phyloP scores from a whole-genome alignment of 2,329 filamentous ascomycete species.

The Leptoxyphium fumago region DNA sequence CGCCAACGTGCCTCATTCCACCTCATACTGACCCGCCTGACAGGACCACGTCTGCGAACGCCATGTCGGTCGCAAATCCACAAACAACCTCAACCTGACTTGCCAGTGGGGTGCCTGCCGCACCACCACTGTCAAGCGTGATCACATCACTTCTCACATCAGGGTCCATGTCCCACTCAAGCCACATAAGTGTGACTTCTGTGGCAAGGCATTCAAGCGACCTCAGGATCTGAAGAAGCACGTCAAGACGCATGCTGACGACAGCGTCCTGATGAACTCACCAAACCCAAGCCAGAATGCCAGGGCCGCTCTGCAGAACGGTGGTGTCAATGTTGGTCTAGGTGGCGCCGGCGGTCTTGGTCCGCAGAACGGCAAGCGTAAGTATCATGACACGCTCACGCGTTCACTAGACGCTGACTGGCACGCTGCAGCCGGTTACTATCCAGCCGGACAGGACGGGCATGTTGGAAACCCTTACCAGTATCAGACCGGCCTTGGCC shows the following conservation, averaged over 20 bases:
- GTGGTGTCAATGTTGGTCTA: conserved; percentile 1
- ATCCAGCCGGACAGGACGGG: conserved; percentile 14
- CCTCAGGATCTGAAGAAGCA: conserved; percentile 99
- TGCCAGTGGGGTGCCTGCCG: conserved; percentile 95
- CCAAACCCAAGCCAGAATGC: conserved; percentile 35
- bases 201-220: conserved; percentile 96
- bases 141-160: conserved; percentile 98
- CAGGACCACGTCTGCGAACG: conserved; percentile 97
- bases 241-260: conserved; percentile 96
- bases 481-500: conserved; percentile 16
- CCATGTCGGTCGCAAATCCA: conserved; percentile 96
- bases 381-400: conserved; percentile 17
- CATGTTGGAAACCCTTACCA: conserved; percentile 16
- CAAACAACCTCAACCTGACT: conserved; percentile 93
- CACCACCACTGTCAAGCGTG: conserved; percentile 94
- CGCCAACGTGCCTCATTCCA: not conserved
- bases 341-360: conserved; percentile 14
- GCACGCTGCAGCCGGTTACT: conserved; percentile 18
- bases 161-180: conserved; percentile 97
- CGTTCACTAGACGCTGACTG: conserved; percentile 4
- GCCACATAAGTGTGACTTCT: conserved; percentile 98
- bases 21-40: conserved; percentile 1
- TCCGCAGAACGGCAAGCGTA: conserved; percentile 25
- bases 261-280: conserved; percentile 60
- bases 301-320: conserved; percentile 6